Conservation (phyloP, 2,329 filamentous ascomycete species). For the Colletotrichum sp. region DNA sequence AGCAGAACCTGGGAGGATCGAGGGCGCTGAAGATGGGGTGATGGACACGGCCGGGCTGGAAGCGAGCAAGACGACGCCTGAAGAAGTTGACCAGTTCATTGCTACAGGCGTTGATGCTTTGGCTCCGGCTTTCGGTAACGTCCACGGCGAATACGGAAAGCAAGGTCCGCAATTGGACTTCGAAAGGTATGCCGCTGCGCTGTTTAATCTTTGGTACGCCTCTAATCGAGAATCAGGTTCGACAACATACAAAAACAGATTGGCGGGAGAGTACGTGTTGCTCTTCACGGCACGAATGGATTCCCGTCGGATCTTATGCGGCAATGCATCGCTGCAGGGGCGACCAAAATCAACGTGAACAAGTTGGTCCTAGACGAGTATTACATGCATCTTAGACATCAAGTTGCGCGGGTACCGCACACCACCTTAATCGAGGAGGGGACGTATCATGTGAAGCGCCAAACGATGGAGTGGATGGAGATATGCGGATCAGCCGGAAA, state of each 20-base stretch:
- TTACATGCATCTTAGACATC: slow-evolving; percentile 39
- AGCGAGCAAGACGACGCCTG: slow-evolving; percentile 66
- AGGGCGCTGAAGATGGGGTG: slow-evolving; percentile 69
- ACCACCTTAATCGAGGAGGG: slow-evolving; percentile 43
- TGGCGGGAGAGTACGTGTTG: slow-evolving; percentile 29
- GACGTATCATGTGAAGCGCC: slow-evolving; percentile 29
- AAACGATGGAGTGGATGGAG: slow-evolving; percentile 10
- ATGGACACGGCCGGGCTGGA: slow-evolving; percentile 58
- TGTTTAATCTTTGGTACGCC: not conserved
- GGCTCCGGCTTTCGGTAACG: slow-evolving; percentile 78
- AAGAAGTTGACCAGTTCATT: slow-evolving; percentile 74
- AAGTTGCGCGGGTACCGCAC: slow-evolving; percentile 31
- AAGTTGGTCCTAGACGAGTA: slow-evolving; percentile 44
- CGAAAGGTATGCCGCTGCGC: slow-evolving; percentile 33
- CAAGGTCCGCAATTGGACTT: slow-evolving; percentile 67
- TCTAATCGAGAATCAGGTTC: not conserved
- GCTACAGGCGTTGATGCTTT: slow-evolving; percentile 76
- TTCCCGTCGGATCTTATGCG: slow-evolving; percentile 47
- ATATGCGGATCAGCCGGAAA: slow-evolving; percentile 2
- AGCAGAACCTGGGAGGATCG: slow-evolving; percentile 72
- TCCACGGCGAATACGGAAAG: slow-evolving; percentile 76
- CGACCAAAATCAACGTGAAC: slow-evolving; percentile 56
- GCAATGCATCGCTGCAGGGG: slow-evolving; percentile 48
- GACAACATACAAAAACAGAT: not conserved
- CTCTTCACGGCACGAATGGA: slow-evolving; percentile 55